Conservation (phyloP, 164 flowering plant species). For the Umbilicus rupestris region DNA sequence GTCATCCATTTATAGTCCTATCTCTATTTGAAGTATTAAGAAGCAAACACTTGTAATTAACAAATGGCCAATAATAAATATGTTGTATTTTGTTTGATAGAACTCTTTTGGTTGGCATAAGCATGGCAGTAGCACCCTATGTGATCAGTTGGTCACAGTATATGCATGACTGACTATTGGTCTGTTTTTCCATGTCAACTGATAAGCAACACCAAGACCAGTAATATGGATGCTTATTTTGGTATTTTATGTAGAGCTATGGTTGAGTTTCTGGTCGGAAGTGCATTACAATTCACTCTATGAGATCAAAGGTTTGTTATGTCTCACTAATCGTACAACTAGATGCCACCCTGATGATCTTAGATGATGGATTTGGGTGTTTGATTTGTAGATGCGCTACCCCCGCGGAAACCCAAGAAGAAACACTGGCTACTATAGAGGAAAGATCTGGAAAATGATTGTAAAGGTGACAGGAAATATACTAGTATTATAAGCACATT, state of each 20-base stretch:
- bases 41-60: too few relatives aligned
- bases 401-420: constrained; percentile 45
- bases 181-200: too few relatives aligned
- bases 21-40: background rate
- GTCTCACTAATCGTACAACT: background rate
- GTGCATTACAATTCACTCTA: constrained; percentile 91
- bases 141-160: too few relatives aligned
- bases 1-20: background rate
- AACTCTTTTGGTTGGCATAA: too few relatives aligned
- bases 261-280: constrained; percentile 96
- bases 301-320: constrained; percentile 49
- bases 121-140: too few relatives aligned
- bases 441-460: constrained; percentile 8
- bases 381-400: constrained; percentile 40
- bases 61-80: too few relatives aligned
- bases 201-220: background rate
- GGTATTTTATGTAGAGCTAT: constrained; percentile 49
- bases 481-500: background rate
- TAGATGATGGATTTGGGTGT: constrained; percentile 2
- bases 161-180: too few relatives aligned
- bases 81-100: too few relatives aligned
- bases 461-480: background rate
- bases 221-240: background rate
- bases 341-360: background rate
- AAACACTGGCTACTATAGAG: constrained; percentile 81